Conservation (phyloP, 768 basidiomycete species). For the Termitomyces sp. region DNA sequence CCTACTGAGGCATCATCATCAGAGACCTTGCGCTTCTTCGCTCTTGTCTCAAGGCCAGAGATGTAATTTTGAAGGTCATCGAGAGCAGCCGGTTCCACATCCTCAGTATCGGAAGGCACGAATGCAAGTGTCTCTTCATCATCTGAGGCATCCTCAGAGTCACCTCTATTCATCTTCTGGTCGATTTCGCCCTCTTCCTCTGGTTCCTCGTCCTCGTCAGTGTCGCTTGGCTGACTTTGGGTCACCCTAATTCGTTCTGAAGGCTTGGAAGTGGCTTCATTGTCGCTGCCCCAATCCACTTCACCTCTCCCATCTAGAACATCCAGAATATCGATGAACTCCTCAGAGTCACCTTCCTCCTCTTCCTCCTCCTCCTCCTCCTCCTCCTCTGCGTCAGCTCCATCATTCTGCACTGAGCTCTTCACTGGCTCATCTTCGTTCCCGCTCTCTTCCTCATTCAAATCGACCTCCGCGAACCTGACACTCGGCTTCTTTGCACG, state of each 20-base stretch:
- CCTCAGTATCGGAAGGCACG: constrained; percentile 44
- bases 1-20: constrained; percentile 21
- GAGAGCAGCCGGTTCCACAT: constrained; percentile 50
- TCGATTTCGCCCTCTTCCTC: constrained; percentile 28
- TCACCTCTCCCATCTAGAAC: constrained; percentile 60
- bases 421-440: constrained; percentile 20
- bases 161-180: constrained; percentile 29
- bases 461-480: constrained; percentile 51
- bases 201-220: constrained; percentile 11
- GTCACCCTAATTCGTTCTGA: not conserved
- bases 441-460: constrained; percentile 51
- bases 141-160: constrained; percentile 31
- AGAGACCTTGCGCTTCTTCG: constrained; percentile 67
- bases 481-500: constrained; percentile 27
- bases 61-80: constrained; percentile 71
- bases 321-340: constrained; percentile 61
- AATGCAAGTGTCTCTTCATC: constrained; percentile 42
- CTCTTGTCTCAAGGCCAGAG: constrained; percentile 50
- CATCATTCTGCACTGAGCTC: constrained; percentile 30
- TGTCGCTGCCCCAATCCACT: constrained; percentile 33
- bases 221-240: constrained; percentile 4
- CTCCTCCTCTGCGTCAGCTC: constrained; percentile 35
- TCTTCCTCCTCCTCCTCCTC: constrained; percentile 48
- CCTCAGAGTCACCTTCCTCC: constrained; percentile 39
- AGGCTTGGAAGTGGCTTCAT: constrained; percentile 19